phyloP scores from a whole-genome alignment of 2,329 filamentous ascomycete genomes.

The Hypoxylon rubiginosum region DNA sequence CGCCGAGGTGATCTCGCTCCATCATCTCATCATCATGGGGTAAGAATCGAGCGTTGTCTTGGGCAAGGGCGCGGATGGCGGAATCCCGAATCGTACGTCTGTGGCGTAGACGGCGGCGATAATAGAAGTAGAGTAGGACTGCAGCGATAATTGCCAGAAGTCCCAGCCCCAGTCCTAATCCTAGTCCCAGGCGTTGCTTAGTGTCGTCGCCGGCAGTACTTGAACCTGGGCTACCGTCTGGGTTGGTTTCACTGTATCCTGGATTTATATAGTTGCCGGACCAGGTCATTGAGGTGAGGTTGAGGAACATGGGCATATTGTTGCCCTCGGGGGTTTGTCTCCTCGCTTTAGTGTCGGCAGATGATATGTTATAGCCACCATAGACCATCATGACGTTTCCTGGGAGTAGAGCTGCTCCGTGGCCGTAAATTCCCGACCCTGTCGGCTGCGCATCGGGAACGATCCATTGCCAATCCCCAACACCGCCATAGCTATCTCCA shows the following conservation, averaged over 20 bases:
- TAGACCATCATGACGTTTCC: slow-evolving; percentile 78
- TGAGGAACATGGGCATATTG: slow-evolving; percentile 62
- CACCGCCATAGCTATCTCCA: slow-evolving; percentile 78
- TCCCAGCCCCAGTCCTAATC: slow-evolving; percentile 75
- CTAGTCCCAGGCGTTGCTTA: slow-evolving; percentile 68
- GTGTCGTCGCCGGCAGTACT: slow-evolving; percentile 19
- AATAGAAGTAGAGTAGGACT: slow-evolving; percentile 63
- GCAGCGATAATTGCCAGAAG: slow-evolving; percentile 67
- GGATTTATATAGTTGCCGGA: slow-evolving; percentile 64
- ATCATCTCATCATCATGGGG: slow-evolving; percentile 62
- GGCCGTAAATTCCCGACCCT: slow-evolving; percentile 68
- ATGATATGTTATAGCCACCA: slow-evolving; percentile 69
- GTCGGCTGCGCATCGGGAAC: slow-evolving; percentile 67
- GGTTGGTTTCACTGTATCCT: slow-evolving; percentile 29
- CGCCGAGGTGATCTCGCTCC: slow-evolving; percentile 55
- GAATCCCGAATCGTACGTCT: slow-evolving; percentile 58
- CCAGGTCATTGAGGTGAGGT: slow-evolving; percentile 71
- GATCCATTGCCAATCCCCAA: slow-evolving; percentile 79
- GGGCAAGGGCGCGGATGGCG: slow-evolving; percentile 63
- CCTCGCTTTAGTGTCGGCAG: slow-evolving; percentile 50
- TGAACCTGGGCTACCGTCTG: slow-evolving; percentile 25
- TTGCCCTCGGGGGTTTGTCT: slow-evolving; percentile 49
- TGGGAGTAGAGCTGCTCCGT: slow-evolving; percentile 73
- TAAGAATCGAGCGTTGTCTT: slow-evolving; percentile 63
- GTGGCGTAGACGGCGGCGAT: slow-evolving; percentile 60